Evolutionary conservation across 148 eudicot species (phyloP), one percentile per base, ranked within the genome.

Genomic region (Diospyros lotus): DNA sequence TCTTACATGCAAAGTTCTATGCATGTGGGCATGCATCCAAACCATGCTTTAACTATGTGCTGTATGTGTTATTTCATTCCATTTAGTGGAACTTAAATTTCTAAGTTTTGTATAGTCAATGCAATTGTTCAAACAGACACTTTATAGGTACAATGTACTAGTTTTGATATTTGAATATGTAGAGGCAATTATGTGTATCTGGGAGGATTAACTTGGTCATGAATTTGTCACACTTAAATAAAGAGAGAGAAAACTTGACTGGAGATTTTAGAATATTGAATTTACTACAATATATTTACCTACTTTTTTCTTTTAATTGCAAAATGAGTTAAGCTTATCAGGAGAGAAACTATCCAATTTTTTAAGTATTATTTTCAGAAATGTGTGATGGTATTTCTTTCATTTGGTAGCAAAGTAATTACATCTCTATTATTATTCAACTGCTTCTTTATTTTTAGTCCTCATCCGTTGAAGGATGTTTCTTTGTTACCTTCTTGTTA

Each of bases 401-500:
- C 12, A 38, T 62, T 62, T 43, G 4, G 14, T 62, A 1, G 10
- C 42, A 28, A 45, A 28, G 45, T 51, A 13, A 0, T 45, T 17
- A 38, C 11, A 38, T 68, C 7, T 1, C 43, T 12, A 3, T 58
- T 50, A 62, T 51, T 8, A 12, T 45, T 40, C 68, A 62, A 28
- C 54, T 61, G 8, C 28, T 61, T 73, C 42, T 48, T 60, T 41
- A 58, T 15, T 71, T 46, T 48, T 18, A 48, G 11, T 48, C 43
- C 59, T 61, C n/a, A 73, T 44, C 63, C 18, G 14, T 63, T 62
- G 48, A 63, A 54, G 48, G 60, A 60, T 77, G 44, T 62, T 40
- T 62, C 51, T 38, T 44, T 46, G 39, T 60, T 51, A 18, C 45
- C 18, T 76, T 39, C 65, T 44, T 58, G 28, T 72, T 60, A 46